Percentiles rank a stretch among this genome's conserved stretches.
These are phyloP conservation scores for Yamadazyma siamensis DNA, from an alignment of 1,139 yeast species.

Conservation along the genomic window DNA sequence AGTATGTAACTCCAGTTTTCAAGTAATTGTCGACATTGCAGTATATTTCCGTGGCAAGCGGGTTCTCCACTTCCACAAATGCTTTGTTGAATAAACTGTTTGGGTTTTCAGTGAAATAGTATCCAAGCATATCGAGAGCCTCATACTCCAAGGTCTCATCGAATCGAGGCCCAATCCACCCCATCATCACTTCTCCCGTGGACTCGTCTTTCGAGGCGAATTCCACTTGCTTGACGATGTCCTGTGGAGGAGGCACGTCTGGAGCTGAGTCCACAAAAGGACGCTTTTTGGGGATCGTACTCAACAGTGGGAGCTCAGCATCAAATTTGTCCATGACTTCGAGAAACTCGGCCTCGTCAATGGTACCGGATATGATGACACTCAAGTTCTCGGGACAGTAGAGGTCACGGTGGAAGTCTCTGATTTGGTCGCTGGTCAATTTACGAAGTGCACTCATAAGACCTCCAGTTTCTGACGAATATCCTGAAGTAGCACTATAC, in stretches of 20 bases:
- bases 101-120: slow-evolving; percentile 74
- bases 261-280: slow-evolving; percentile 81
- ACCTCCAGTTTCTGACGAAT: slow-evolving; percentile 94
- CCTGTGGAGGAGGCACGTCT: slow-evolving; percentile 38
- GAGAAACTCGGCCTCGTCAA: slow-evolving; percentile 70
- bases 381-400: slow-evolving; percentile 86
- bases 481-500: slow-evolving; percentile 65
- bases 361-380: slow-evolving; percentile 77
- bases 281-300: slow-evolving; percentile 40
- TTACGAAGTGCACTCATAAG: slow-evolving; percentile 70
- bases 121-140: slow-evolving; percentile 71
- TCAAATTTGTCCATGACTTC: slow-evolving; percentile 64
- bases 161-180: slow-evolving; percentile 82
- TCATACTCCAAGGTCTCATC: slow-evolving; percentile 50
- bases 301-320: slow-evolving; percentile 42
- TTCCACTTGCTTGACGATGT: slow-evolving; percentile 50
- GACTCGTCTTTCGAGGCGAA: slow-evolving; percentile 91
- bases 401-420: slow-evolving; percentile 63
- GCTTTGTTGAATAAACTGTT: slow-evolving; percentile 63
- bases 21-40: slow-evolving; percentile 70
- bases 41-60: slow-evolving; percentile 71
- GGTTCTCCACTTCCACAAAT: slow-evolving; percentile 79
- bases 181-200: slow-evolving; percentile 68
- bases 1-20: slow-evolving; percentile 55
- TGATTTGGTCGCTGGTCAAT: slow-evolving; percentile 70